A percentile compares a stretch with the other conserved stretches of the same genome.
Conservation (phyloP, 768 basidiomycete species). For the Rhizopogon vesiculosus region DNA sequence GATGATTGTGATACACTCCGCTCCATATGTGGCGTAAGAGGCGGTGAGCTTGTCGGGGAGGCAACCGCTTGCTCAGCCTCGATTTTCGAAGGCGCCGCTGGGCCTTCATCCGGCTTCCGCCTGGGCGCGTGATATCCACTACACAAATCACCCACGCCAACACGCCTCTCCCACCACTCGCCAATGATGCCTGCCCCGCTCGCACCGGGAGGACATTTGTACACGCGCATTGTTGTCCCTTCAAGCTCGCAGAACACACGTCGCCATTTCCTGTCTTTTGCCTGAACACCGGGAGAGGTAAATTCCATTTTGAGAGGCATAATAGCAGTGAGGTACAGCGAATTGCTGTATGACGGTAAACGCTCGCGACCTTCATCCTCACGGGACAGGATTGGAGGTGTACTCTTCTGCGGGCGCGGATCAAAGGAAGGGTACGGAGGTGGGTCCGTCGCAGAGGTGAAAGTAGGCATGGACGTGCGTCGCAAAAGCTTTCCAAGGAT, state of each 20-base stretch:
- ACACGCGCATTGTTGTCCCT: constrained; percentile 85
- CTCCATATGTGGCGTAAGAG: constrained; percentile 1
- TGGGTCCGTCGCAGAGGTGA: constrained; percentile 50
- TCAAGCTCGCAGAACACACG: constrained; percentile 84
- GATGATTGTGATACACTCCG: constrained; percentile 23
- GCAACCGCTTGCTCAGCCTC: constrained; percentile 10
- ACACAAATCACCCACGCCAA: constrained; percentile 65
- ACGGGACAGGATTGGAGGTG: constrained; percentile 29
- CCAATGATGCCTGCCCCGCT: constrained; percentile 51
- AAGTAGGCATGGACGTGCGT: constrained; percentile 70
- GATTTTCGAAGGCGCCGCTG: constrained; percentile 12
- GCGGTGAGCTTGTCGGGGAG: constrained; percentile 5
- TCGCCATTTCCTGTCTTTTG: constrained; percentile 90
- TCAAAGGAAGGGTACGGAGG: constrained; percentile 63
- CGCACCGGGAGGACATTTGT: constrained; percentile 42
- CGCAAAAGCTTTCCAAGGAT: constrained; percentile 41
- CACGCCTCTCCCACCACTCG: constrained; percentile 75
- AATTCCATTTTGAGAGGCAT: constrained; percentile 97
- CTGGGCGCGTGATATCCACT: constrained; percentile 21
- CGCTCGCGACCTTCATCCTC: constrained; percentile 76
- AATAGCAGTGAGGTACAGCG: constrained; percentile 72
- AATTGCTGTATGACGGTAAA: constrained; percentile 80
- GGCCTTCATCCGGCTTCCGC: constrained; percentile 22
- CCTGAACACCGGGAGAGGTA: constrained; percentile 74
- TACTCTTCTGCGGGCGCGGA: constrained; percentile 19